phyloP scores from a whole-genome alignment of 192 early-diverging fungal species.

The Coemansia sp. region DNA sequence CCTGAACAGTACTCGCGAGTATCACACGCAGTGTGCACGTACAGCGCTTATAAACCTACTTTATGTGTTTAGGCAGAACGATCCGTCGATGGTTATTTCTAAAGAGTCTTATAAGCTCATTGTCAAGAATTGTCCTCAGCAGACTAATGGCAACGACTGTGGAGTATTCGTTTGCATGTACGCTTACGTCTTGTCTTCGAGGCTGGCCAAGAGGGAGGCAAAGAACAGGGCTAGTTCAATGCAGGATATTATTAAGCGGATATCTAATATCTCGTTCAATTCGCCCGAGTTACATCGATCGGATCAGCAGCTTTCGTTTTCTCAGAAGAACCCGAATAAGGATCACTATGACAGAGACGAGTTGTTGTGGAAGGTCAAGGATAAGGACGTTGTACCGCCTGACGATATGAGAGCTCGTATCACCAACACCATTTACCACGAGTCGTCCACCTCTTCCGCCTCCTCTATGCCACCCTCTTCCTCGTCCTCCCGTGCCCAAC shows the following conservation, averaged over 20 bases:
- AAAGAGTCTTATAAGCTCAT: constrained; percentile 52
- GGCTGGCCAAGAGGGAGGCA: constrained; percentile 24
- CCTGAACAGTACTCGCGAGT: constrained; percentile 42
- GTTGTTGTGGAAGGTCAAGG: constrained; percentile 50
- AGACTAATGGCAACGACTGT: constrained; percentile 49
- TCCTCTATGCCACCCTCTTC: not conserved
- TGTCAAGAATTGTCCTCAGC: constrained; percentile 54
- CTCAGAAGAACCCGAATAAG: constrained; percentile 16
- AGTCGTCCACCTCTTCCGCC: constrained; percentile 12
- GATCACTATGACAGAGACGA: constrained; percentile 20
- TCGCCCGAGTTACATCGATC: not conserved
- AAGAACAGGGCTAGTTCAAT: constrained; percentile 11
- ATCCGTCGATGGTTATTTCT: constrained; percentile 41
- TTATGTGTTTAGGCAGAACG: constrained; percentile 49
- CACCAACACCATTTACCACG: constrained; percentile 36
- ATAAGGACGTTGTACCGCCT: constrained; percentile 37
- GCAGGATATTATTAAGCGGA: constrained; percentile 22
- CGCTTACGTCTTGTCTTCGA: constrained; percentile 39
- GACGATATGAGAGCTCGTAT: constrained; percentile 43
- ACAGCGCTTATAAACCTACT: constrained; percentile 49
- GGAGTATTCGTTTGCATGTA: constrained; percentile 53
- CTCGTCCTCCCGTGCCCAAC: not conserved
- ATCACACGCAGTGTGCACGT: constrained; percentile 53
- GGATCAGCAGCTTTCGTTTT: constrained; percentile 13
- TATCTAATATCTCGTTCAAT: constrained; percentile 23